Conservation (phyloP, 345 rosid species). For the thale cress (Arabidopsis thaliana) region DNA sequence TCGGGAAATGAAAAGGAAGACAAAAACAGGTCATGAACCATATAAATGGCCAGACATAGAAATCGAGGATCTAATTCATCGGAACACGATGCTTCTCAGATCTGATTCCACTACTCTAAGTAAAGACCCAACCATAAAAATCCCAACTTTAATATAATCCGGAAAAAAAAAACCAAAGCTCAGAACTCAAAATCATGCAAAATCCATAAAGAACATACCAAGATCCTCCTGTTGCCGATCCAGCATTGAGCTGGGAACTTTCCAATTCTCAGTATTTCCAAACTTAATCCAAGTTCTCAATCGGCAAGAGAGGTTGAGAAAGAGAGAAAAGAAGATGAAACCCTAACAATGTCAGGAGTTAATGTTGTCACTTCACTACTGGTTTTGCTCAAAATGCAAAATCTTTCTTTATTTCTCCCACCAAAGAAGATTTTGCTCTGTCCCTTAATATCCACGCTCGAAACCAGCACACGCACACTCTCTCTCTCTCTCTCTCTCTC, state of each 20-base stretch:
- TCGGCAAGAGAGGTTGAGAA: not conserved
- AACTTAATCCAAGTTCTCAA: slow-evolving; percentile 17
- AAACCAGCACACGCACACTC: not conserved
- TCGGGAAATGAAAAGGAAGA: not conserved
- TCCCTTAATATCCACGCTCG: slow-evolving; percentile 4
- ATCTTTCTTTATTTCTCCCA: not conserved
- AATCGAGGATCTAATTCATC: slow-evolving; percentile 28
- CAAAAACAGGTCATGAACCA: not conserved
- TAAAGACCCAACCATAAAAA: not conserved
- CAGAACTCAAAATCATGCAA: slow-evolving; percentile 1
- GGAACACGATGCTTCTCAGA: slow-evolving; percentile 19
- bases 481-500: not conserved
- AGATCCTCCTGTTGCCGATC: slow-evolving; percentile 20
- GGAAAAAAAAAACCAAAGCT: not conserved
- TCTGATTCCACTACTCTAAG: slow-evolving; percentile 16
- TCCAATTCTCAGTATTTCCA: not conserved
- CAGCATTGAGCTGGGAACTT: slow-evolving; percentile 28
- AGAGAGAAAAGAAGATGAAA: not conserved
- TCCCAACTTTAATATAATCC: not conserved
- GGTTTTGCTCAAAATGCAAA: slow-evolving; percentile 27
- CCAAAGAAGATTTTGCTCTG: not conserved
- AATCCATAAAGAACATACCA: slow-evolving; percentile 6
- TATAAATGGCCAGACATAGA: not conserved
- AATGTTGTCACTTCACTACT: slow-evolving; percentile 20
- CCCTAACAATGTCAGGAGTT: slow-evolving; percentile 33